Conservation (phyloP, 2,329 filamentous ascomycete genomes). For the Aspergillus alliaceus region DNA sequence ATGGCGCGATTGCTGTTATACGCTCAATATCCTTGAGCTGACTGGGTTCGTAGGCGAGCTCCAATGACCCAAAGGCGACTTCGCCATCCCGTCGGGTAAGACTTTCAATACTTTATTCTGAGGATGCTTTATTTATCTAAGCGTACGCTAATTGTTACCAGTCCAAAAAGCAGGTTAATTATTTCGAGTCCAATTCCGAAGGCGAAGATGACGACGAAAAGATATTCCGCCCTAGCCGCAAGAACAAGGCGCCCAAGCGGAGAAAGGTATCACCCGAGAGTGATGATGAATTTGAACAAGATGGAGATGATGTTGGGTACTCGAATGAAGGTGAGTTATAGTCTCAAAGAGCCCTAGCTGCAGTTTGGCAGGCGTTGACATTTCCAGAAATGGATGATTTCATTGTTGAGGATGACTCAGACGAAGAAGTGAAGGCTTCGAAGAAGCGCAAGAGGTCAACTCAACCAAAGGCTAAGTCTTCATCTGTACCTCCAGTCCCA, state of each 20-base stretch:
- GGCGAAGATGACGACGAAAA: constrained; percentile 68
- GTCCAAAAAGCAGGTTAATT: constrained; percentile 65
- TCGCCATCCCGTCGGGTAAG: constrained; percentile 80
- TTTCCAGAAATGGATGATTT: constrained; percentile 80
- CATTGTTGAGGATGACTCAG: constrained; percentile 81
- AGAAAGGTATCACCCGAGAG: constrained; percentile 67
- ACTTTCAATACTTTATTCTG: too few relatives aligned
- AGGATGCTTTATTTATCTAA: constrained; percentile 3
- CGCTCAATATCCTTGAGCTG: constrained; percentile 31
- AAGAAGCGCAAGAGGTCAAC: constrained; percentile 71
- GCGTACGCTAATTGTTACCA: constrained; percentile 24
- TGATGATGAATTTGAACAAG: constrained; percentile 65
- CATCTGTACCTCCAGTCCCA: constrained; percentile 48
- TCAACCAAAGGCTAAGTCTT: constrained; percentile 37
- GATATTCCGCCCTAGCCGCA: constrained; percentile 60
- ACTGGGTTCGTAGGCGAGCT: constrained; percentile 41
- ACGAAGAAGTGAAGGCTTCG: constrained; percentile 61
- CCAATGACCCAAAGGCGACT: constrained; percentile 45
- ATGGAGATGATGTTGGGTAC: constrained; percentile 49
- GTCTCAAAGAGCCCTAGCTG: not conserved
- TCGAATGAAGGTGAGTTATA: constrained; percentile 50
- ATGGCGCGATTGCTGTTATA: constrained; percentile 47
- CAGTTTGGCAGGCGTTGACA: constrained; percentile 1
- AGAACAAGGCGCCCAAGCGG: constrained; percentile 53
- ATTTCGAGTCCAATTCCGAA: constrained; percentile 81